Evolutionary conservation across 768 basidiomycete species (phyloP).

Genomic region (Suillus americanus): DNA sequence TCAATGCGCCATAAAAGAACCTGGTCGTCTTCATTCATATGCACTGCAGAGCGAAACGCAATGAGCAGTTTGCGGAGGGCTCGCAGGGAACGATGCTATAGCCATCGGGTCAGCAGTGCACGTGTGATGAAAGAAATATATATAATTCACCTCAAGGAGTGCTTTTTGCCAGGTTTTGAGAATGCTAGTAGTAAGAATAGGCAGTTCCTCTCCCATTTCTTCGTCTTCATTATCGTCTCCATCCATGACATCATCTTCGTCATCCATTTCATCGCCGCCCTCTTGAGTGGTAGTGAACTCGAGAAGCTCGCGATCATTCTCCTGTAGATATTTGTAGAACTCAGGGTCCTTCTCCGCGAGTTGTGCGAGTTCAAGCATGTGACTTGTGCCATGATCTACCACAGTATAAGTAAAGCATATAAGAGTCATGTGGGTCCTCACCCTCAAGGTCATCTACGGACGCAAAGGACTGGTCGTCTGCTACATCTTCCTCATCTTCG

Average conservation of each 20-base stretch:
- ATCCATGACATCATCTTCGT: conserved; percentile 47
- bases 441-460: conserved; percentile 80
- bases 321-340: conserved; percentile 96
- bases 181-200: conserved; percentile 67
- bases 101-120: conserved; percentile 3
- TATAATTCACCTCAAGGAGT: conserved; percentile 66
- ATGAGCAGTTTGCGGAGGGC: conserved; percentile 81
- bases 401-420: conserved; percentile 2
- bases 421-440: conserved; percentile 16
- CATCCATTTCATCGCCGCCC: conserved; percentile 41
- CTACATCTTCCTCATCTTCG: conserved; percentile 40
- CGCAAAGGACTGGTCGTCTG: conserved; percentile 68
- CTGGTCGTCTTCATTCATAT: conserved; percentile 85
- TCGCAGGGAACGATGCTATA: conserved; percentile 80
- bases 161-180: conserved; percentile 87
- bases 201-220: conserved; percentile 37
- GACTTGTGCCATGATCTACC: conserved; percentile 68
- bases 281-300: conserved; percentile 60
- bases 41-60: conserved; percentile 88
- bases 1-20: conserved; percentile 86
- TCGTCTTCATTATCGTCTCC: conserved; percentile 45
- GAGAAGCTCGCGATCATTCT: conserved; percentile 91
- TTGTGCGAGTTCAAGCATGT: conserved; percentile 81
- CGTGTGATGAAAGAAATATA: neutral
- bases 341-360: conserved; percentile 98